Conservation (phyloP, 345 rosid species). For the Euphorbia pulcherrima region DNA sequence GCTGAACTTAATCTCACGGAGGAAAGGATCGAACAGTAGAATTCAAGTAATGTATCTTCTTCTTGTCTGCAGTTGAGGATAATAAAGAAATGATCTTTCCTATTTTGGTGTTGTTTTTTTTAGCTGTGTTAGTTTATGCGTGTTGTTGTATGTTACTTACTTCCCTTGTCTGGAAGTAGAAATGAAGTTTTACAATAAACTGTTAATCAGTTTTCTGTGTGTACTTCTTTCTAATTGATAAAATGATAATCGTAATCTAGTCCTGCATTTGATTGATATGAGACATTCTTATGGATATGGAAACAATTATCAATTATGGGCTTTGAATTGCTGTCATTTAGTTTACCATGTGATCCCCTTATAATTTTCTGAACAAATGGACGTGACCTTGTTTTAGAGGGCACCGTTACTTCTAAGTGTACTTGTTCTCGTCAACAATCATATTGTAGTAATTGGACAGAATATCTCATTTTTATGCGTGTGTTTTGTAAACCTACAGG, state of each 20-base stretch:
- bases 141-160: conserved; percentile 5
- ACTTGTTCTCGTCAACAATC: not conserved
- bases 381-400: not conserved
- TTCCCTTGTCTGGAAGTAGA: not conserved
- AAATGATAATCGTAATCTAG: not conserved
- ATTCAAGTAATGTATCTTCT: conserved; percentile 13
- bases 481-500: not conserved
- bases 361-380: not conserved
- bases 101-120: not conserved
- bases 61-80: conserved; percentile 10
- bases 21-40: conserved; percentile 42
- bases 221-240: not conserved
- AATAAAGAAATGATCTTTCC: not conserved
- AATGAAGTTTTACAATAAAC: not conserved
- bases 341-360: not conserved
- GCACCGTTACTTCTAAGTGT: not conserved
- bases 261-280: not conserved
- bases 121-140: not conserved
- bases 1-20: conserved; percentile 28
- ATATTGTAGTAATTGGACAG: not conserved
- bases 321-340: too few relatives aligned
- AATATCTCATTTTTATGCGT: not conserved
- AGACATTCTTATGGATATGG: not conserved
- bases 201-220: not conserved
- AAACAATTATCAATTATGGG: too few relatives aligned